Base-by-base conservation (phyloP, 352 stramenopile species). In the Blastocystis sp. region DNA sequence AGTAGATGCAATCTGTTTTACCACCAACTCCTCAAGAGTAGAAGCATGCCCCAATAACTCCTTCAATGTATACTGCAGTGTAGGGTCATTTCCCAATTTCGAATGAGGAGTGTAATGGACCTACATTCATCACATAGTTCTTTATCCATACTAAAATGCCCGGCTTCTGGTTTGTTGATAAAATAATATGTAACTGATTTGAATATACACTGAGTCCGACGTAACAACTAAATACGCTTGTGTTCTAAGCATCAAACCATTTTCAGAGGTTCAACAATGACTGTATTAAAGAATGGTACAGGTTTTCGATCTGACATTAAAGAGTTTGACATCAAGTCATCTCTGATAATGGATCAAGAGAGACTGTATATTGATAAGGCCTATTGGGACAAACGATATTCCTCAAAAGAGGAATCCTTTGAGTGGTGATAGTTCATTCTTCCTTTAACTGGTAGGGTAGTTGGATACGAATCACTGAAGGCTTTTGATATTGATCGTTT, bases 1-100 rank as follows among this genome's bases (percentile, higher is more conserved):
- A 84, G 48, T 40, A 19, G 73, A 64, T 66, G 73, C 73, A 44
- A 84, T 84, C 30, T 69, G 48, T 37, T 84, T 84, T 17, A 84
- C 48, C 2, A 84, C 42, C 13, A 84, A 24, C 5, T 66, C 73
- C 30, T 69, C 13, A 1, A 44, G 11, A 13, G 24, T 53, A 3
- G 73, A 37, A 22, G 35, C 15, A 42, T 27, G 24, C 48, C 73
- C 73, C 17, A 84, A 27, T 9, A 84, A 24, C n/a, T 27, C 27
- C 9, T 69, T 53, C 0, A 84, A 35, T 30, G 13, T 84, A 40
- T 68, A 84, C 42, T 44, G 22, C 27, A 44, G 3, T 24, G 1
- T 42, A 6, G 73, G 48, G 5, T 66, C 53, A 22, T 54, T 60
- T 66, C 73, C 53, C 9, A 84, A 27, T 40, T 84, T 62, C 6